Evolutionary conservation across 169 alveolate genomes (phyloP).

Genomic region (Sarcocystis neurona): DNA sequence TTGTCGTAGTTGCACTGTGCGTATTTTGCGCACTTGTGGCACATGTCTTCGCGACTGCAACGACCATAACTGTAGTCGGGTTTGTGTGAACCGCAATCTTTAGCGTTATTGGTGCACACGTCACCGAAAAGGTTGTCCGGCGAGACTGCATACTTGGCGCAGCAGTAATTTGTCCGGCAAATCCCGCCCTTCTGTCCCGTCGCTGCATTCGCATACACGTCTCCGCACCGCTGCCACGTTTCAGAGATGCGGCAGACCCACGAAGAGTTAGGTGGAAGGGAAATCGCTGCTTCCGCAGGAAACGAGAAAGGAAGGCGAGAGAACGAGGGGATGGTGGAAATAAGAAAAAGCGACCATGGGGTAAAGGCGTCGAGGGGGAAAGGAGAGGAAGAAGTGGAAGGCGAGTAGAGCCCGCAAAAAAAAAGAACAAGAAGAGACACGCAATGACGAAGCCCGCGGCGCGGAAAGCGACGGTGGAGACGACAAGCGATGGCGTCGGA

Average conservation of each 20-base stretch:
- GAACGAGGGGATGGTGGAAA: too few species aligned
- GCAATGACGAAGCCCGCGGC: background rate
- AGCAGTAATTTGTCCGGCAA: background rate
- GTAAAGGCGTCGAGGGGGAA: too few species aligned
- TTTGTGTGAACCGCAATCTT: background rate
- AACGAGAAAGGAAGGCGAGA: too few species aligned
- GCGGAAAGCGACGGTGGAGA: background rate
- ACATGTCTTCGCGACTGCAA: background rate
- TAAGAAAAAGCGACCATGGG: too few species aligned
- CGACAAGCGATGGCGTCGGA: background rate
- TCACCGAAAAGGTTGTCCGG: background rate
- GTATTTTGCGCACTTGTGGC: background rate
- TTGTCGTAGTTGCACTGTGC: background rate
- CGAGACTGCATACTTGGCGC: background rate
- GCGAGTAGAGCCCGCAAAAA: background rate
- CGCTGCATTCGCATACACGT: conserved; percentile 11
- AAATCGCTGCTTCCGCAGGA: background rate
- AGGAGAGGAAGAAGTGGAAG: background rate
- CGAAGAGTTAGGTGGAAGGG: background rate
- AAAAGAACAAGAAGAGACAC: background rate
- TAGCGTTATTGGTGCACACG: background rate
- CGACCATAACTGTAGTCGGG: background rate
- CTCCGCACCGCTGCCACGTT: conserved; percentile 30
- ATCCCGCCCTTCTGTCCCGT: conserved; percentile 15
- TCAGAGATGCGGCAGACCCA: conserved; percentile 24